Evolutionary conservation across 169 alveolate genomes (phyloP), one percentile per base, ranked within the genome.

Genomic region (Cytauxzoon felis): DNA sequence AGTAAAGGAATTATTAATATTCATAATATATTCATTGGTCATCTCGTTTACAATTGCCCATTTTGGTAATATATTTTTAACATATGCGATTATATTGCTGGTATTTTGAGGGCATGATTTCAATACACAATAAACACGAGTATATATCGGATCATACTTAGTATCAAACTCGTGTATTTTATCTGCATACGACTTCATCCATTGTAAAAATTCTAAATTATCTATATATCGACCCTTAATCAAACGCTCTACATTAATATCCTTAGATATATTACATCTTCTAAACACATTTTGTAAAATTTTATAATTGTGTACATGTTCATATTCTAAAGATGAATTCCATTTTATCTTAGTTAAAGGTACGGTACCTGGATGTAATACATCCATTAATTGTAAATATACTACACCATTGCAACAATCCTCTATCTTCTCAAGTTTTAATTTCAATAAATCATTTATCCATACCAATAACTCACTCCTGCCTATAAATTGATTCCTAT

Each of bases 321-420:
- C 99, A 80, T 93, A 93, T 67, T 95, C 99, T 62, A 86, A 88
- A 79, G 94, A 94, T 9, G 98, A 98, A 50, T 82, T 88, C 98
- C 98, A 97, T 67, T 94, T 97, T 47, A 95, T 98, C 79, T 91
- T 89, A 56, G 82, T 76, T 34, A 82, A 63, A 13, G 82, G 85
- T 8, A 93, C 91, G 23, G 88, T 65, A 27, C 93, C 92, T 2
- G 97, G 97, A 75, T 84, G 93, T 23, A 93, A 89, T 4, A 93
- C 89, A 65, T 95, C 98, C 33, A 95, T 75, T 41, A 96, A 88
- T 81, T 97, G 97, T 45, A 95, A 87, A 81, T 94, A 94, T 7
- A 95, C 87, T 18, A 98, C 98, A 26, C 99, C 99, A 18, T 96
- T 90, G 16, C 97, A 93, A 53, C 96, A 92, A 67, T 95, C 96